These are phyloP conservation scores for Eucommia ulmoides DNA, from an alignment of 257 asterid species.

Conservation along the genomic window DNA sequence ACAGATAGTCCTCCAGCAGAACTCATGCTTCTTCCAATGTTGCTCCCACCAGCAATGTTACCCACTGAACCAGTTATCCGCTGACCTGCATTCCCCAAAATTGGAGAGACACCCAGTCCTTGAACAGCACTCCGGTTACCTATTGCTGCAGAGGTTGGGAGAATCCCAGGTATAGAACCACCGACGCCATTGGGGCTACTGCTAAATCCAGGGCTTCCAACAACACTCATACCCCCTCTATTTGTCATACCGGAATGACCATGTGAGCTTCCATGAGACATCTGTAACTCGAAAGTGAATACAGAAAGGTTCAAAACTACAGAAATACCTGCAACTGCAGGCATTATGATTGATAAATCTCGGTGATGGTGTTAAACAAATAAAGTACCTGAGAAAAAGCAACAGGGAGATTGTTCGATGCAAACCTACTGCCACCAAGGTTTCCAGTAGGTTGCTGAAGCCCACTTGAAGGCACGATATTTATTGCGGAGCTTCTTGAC, in stretches of 20 bases:
- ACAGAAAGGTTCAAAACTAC: not conserved
- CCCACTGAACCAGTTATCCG: constrained; percentile 77
- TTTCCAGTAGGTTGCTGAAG: constrained; percentile 76
- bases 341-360: not conserved
- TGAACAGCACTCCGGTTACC: constrained; percentile 69
- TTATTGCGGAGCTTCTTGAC: constrained; percentile 68
- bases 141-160: constrained; percentile 73
- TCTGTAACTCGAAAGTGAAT: constrained; percentile 25
- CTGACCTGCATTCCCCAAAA: constrained; percentile 71
- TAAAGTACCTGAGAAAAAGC: constrained; percentile 69
- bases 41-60: constrained; percentile 76
- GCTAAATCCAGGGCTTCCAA: constrained; percentile 78
- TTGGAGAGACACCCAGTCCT: constrained; percentile 75
- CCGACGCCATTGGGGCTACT: constrained; percentile 69
- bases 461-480: constrained; percentile 75
- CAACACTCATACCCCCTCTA: constrained; percentile 74
- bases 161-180: constrained; percentile 90
- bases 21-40: constrained; percentile 77
- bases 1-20: constrained; percentile 90
- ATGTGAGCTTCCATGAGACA: constrained; percentile 78
- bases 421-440: constrained; percentile 79
- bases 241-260: constrained; percentile 78
- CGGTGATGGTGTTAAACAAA: not conserved
- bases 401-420: constrained; percentile 76
- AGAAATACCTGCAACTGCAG: not conserved